A percentile compares a stretch with the other conserved stretches of the same genome.
phyloP scores from a whole-genome alignment of 768 basidiomycete genomes.

The Saitozyma sp. region DNA sequence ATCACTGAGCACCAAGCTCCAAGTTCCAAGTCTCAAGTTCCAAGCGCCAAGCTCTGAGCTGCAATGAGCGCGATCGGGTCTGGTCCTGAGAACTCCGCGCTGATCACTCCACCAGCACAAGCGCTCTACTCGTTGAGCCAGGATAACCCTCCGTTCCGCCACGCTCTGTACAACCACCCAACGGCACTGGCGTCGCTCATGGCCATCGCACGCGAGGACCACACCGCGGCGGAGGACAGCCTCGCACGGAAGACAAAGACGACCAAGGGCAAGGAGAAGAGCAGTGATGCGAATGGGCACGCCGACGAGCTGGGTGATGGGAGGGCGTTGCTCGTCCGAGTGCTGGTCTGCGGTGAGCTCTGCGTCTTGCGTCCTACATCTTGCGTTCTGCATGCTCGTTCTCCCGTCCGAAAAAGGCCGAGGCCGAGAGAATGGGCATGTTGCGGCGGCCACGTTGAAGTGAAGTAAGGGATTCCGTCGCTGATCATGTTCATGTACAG shows the following conservation, averaged over 20 bases:
- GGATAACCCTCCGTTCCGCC: constrained; percentile 75
- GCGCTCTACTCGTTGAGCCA: constrained; percentile 90
- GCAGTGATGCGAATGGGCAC: constrained; percentile 22
- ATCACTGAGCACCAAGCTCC: too few relatives aligned
- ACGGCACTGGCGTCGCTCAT: constrained; percentile 27
- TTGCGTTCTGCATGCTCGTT: neutral
- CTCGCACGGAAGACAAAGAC: constrained; percentile 13
- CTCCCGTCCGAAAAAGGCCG: too few relatives aligned
- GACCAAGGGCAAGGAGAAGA: constrained; percentile 45
- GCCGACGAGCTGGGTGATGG: constrained; percentile 51
- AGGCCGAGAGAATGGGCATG: too few relatives aligned
- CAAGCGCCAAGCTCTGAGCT: too few relatives aligned
- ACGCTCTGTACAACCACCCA: constrained; percentile 59
- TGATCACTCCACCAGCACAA: constrained; percentile 62
- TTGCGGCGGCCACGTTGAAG: too few relatives aligned
- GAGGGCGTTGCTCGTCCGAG: constrained; percentile 28
- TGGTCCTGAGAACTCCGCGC: neutral
- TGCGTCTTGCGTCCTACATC: neutral
- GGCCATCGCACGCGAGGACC: constrained; percentile 24
- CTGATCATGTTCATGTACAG: constrained; percentile 7
- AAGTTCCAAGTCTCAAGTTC: too few relatives aligned
- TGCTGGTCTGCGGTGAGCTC: constrained; percentile 37
- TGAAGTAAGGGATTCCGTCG: too few relatives aligned
- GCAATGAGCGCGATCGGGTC: too few relatives aligned
- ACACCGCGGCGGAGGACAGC: constrained; percentile 13